Base-by-base conservation (phyloP, 2,329 filamentous ascomycete genomes). In the Cladophialophora psammophila region DNA sequence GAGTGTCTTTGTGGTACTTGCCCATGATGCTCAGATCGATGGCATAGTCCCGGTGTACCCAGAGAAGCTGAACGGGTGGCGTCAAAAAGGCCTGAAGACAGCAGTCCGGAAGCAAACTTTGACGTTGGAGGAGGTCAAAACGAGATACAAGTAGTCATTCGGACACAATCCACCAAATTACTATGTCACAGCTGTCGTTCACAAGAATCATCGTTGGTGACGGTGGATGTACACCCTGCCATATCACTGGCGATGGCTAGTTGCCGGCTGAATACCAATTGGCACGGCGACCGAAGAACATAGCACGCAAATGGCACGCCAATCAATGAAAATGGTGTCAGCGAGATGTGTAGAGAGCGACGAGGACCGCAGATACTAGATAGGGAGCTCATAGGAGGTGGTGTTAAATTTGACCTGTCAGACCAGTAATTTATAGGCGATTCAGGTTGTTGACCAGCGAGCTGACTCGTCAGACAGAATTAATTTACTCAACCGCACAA, bases 21-120 rank as follows among this genome's bases (percentile, higher is more conserved):
- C 63, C 12, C 63, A 65, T 45, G 63, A 65, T 32, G 63, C 63
- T 42, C 63, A 60, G 36, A 18, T 65, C 12, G 63, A 65, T 18
- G 63, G 63, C 5, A 55, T 60, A 7, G 34, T 65, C 7, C 63
- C 63, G 9, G 31, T 61, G 34, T 65, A 65, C 52, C 63, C 63
- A 31, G 9, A 65, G 48, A 48, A 32, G 20, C 34, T 65, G 36
- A 65, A 65, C 18, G 57, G 63, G 5, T 65, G 63, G 63, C 56
- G 57, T n/a, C 35, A 35, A 45, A 48, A n/a, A 7, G 63, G 55
- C 34, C n/a, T 60, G 20, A 65, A 65, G 31, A 54, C 40, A 36
- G 35, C 36, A n/a, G 56, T 65, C 9, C 45, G 63, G 13, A 32
- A 20, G 15, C 26, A 65, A 18, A 36, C n/a, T 2, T 60, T 65